Percentiles rank a stretch among this genome's conserved stretches.
phyloP scores from a whole-genome alignment of 768 basidiomycete species.

The Calocybe cyanea region DNA sequence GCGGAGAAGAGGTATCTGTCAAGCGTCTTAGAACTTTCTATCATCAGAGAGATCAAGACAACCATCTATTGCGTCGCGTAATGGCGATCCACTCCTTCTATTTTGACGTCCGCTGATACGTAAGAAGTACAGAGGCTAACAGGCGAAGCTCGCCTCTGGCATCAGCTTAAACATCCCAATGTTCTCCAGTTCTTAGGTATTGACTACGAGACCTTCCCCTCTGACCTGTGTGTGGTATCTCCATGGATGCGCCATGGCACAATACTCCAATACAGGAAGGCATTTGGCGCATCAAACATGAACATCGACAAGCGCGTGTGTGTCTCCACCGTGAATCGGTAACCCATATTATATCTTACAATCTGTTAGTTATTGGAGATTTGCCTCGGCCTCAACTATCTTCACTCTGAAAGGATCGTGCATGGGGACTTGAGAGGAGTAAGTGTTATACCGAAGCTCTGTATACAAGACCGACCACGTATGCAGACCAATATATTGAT shows the following conservation, averaged over 20 bases:
- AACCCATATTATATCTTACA: too few species aligned
- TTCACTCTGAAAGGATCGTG: constrained; percentile 12
- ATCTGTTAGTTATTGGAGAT: constrained; percentile 9
- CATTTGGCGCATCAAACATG: constrained; percentile 12
- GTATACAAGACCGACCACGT: background rate
- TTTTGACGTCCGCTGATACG: background rate
- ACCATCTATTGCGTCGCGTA: constrained; percentile 14
- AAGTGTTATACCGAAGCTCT: background rate
- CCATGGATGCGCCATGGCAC: constrained; percentile 16
- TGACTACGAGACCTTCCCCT: constrained; percentile 13
- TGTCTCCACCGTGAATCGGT: background rate
- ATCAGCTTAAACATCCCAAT: constrained; percentile 15
- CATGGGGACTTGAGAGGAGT: constrained; percentile 16
- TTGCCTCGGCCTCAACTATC: constrained; percentile 12
- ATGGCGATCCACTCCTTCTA: background rate
- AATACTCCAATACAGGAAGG: constrained; percentile 15
- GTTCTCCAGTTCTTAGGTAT: constrained; percentile 18
- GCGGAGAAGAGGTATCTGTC: constrained; percentile 15
- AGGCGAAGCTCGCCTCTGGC: constrained; percentile 16
- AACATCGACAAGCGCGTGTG: constrained; percentile 13
- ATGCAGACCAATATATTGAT: constrained; percentile 14
- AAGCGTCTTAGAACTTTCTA: constrained; percentile 14
- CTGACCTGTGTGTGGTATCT: constrained; percentile 11
- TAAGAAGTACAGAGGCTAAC: constrained; percentile 10
- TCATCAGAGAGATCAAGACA: constrained; percentile 11